A percentile compares a stretch with the other conserved stretches of the same genome.
Conservation (phyloP, 2,329 filamentous ascomycete genomes). For the Tolypocladium ophioglossoides region DNA sequence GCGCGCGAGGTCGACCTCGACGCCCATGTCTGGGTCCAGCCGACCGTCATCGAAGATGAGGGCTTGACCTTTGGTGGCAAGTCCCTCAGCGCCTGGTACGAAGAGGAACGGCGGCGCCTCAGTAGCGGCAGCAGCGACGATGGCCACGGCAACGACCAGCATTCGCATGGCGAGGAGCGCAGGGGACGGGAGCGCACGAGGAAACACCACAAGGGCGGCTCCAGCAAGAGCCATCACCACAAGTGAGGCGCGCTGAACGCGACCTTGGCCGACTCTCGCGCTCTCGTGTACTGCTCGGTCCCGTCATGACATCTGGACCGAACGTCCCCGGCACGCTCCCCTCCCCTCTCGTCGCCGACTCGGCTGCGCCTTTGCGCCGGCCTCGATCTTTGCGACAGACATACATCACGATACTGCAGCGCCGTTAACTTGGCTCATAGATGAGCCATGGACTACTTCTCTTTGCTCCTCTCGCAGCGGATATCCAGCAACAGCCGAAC, state of each 20-base stretch:
- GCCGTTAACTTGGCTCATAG: neutral
- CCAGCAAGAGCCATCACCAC: conserved; percentile 10
- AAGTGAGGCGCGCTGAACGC: conserved; percentile 11
- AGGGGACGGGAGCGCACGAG: conserved; percentile 11
- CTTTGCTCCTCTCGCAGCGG: neutral
- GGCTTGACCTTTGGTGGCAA: conserved; percentile 52
- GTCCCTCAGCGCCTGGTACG: conserved; percentile 48
- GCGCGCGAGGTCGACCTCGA: conserved; percentile 22
- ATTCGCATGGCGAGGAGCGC: conserved; percentile 14
- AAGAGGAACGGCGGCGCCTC: conserved; percentile 32
- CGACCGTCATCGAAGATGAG: conserved; percentile 49
- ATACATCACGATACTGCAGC: neutral
- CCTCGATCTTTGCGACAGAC: neutral
- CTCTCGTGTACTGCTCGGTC: too few relatives aligned
- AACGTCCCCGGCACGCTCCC: neutral
- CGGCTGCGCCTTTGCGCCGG: neutral
- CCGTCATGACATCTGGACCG: neutral
- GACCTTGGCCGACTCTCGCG: neutral
- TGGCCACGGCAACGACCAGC: conserved; percentile 17
- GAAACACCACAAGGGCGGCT: conserved; percentile 11
- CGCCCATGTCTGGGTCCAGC: conserved; percentile 36
- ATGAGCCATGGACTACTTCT: neutral
- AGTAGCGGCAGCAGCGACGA: conserved; percentile 26
- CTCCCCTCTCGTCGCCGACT: too few relatives aligned
- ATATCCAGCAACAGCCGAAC: neutral